These are phyloP conservation scores for Syncephalastrum racemosum DNA, from an alignment of 371 early-diverging fungal genomes.

Conservation along the genomic window DNA sequence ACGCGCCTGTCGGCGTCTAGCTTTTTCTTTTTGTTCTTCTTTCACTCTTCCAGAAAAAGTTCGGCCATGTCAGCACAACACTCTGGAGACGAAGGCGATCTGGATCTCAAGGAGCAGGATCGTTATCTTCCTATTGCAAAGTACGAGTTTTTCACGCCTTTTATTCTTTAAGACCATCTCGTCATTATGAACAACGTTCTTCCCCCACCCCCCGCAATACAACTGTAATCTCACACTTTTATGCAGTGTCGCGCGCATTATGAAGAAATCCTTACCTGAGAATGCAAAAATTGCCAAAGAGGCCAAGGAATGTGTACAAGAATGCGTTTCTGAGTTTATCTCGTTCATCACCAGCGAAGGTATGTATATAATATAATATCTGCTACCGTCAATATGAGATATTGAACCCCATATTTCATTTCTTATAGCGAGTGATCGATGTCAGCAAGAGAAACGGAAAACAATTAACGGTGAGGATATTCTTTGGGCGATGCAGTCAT, in stretches of 20 bases:
- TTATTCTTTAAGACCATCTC: background rate
- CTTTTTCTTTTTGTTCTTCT: background rate
- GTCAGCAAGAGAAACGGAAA: constrained; percentile 96
- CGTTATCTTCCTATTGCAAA: constrained; percentile 92
- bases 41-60: background rate
- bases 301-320: constrained; percentile 98
- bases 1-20: background rate
- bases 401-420: constrained; percentile 14
- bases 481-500: constrained; percentile 97
- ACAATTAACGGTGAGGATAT: constrained; percentile 99
- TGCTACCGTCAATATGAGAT: background rate
- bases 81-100: constrained; percentile 65
- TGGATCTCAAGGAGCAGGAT: constrained; percentile 92
- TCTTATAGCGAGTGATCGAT: constrained; percentile 86
- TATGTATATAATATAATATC: constrained; percentile 35
- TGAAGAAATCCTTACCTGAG: constrained; percentile 98
- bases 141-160: constrained; percentile 19
- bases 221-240: constrained; percentile 16
- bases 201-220: background rate
- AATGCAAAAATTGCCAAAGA: constrained; percentile 99
- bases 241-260: constrained; percentile 97
- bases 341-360: constrained; percentile 97
- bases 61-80: constrained; percentile 14
- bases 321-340: constrained; percentile 99
- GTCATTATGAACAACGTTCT: background rate